Conservation (phyloP, 225 moss, liverwort and hornwort genomes). For the Straminergon stramineum region DNA sequence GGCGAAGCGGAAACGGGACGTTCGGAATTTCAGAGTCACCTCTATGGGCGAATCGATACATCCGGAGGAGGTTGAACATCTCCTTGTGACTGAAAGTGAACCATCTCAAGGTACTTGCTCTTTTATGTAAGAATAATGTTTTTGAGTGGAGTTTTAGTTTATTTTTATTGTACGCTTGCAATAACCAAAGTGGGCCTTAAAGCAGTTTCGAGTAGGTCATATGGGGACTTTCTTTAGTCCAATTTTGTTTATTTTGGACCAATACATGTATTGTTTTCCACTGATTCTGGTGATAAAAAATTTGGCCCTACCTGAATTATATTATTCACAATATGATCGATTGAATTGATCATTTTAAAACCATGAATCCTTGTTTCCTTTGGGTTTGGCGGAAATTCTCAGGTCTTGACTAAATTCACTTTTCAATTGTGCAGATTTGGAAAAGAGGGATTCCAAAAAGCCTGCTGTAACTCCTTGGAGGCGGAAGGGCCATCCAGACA, state of each 20-base stretch:
- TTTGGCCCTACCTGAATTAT: too few species aligned
- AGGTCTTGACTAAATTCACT: background rate
- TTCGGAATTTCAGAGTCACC: background rate
- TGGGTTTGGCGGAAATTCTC: background rate
- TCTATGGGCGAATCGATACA: constrained; percentile 5
- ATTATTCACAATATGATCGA: background rate
- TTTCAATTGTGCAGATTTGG: constrained; percentile 5
- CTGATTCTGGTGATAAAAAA: background rate
- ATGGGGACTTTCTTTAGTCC: background rate
- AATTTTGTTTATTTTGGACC: background rate
- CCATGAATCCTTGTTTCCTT: background rate
- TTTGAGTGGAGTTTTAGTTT: background rate
- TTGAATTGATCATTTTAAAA: background rate
- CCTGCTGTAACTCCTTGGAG: background rate
- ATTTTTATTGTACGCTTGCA: background rate
- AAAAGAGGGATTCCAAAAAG: background rate
- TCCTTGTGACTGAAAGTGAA: background rate
- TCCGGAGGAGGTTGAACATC: background rate
- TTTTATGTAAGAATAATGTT: background rate
- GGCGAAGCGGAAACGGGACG: constrained; percentile 13
- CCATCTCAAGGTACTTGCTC: constrained; percentile 9
- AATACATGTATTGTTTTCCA: background rate
- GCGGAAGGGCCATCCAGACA: background rate
- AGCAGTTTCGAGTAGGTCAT: background rate
- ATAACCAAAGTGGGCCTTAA: background rate